These are phyloP conservation scores for Tetracentron sinense DNA, from an alignment of 164 flowering plant genomes.

Conservation along the genomic window DNA sequence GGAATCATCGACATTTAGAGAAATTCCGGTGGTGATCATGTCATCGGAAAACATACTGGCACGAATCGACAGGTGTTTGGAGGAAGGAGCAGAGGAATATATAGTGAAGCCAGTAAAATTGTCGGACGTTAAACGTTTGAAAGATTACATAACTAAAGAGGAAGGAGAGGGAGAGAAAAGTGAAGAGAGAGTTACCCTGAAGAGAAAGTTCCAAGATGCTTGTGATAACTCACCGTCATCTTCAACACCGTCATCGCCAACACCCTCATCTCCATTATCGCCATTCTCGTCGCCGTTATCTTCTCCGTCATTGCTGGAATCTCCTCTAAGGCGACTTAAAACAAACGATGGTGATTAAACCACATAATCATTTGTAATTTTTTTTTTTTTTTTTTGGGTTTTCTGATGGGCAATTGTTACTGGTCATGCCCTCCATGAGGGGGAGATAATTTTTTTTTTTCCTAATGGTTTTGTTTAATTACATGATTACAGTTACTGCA, in stretches of 20 bases:
- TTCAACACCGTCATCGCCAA: not conserved
- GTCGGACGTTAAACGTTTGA: slow-evolving; percentile 50
- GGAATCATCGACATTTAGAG: not conserved
- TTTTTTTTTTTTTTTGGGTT: not conserved
- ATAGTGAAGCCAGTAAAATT: slow-evolving; percentile 67
- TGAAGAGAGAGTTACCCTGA: slow-evolving; percentile 13
- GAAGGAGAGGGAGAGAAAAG: slow-evolving; percentile 11
- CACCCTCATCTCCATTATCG: not conserved
- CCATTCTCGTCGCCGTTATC: slow-evolving; percentile 14
- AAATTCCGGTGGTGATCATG: slow-evolving; percentile 8
- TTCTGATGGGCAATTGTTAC: no score
- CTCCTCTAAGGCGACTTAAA: slow-evolving; percentile 1
- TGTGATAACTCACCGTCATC: slow-evolving; percentile 21
- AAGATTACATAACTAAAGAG: slow-evolving; percentile 40
- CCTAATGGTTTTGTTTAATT: no score
- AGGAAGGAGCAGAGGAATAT: slow-evolving; percentile 72
- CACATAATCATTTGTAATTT: not conserved
- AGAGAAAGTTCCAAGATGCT: slow-evolving; percentile 39
- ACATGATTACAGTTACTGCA: no score
- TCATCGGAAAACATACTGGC: not conserved
- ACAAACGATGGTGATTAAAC: not conserved
- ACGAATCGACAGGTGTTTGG: slow-evolving; percentile 35
- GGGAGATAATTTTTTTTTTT: no score
- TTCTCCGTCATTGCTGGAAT: not conserved
- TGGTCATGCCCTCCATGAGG: no score